These are phyloP conservation scores for Acacia crassicarpa DNA, from an alignment of 306 rosid genomes.

Conservation along the genomic window DNA sequence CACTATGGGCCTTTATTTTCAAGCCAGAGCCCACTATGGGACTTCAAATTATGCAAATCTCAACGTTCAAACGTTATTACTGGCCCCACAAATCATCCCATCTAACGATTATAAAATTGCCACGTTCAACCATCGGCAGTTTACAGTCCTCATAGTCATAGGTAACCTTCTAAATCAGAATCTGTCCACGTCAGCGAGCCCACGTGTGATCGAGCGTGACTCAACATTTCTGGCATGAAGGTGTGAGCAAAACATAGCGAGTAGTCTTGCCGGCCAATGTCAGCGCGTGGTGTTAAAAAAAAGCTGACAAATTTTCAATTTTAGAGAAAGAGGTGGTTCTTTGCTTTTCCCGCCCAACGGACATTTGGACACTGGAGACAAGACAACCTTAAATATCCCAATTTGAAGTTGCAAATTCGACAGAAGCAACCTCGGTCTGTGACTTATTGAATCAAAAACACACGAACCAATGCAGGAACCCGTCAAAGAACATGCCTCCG, in stretches of 20 bases:
- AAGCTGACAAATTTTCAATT: slow-evolving; percentile 27
- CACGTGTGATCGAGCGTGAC: not conserved
- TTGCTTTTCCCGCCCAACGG: slow-evolving; percentile 50
- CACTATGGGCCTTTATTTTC: not conserved
- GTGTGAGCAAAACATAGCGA: not conserved
- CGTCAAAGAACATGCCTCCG: slow-evolving; percentile 37
- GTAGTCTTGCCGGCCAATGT: not conserved
- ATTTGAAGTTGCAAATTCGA: not conserved
- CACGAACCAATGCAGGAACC: slow-evolving; percentile 11
- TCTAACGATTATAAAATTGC: not conserved
- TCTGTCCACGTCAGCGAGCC: not conserved
- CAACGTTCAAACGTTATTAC: not conserved
- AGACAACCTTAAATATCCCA: not conserved
- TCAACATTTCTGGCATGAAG: no score
- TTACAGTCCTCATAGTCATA: not conserved
- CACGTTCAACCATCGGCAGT: not conserved
- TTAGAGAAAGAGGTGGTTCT: not conserved
- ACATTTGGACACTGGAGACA: not conserved
- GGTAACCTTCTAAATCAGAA: not conserved
- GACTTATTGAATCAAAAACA: not conserved
- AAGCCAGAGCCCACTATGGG: not conserved
- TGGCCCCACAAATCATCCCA: not conserved
- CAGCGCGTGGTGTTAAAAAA: not conserved
- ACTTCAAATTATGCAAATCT: not conserved
- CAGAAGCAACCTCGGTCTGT: not conserved